Percentiles rank a stretch among this genome's conserved stretches.
Evolutionary conservation across 768 basidiomycete species (phyloP).

Genomic region (Rhizopogon vesiculosus): DNA sequence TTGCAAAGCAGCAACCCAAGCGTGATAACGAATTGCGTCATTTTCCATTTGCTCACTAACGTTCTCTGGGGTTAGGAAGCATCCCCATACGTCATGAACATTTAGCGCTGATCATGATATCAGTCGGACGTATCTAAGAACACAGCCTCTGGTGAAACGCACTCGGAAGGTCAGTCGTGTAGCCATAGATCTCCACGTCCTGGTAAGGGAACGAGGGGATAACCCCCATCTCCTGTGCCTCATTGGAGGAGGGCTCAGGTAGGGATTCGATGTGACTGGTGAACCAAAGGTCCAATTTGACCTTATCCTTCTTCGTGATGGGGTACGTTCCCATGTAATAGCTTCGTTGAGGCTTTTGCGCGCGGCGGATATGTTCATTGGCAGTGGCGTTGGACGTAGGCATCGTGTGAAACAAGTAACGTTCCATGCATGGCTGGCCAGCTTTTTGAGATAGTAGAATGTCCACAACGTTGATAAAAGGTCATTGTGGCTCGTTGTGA

Average conservation of each 20-base stretch:
- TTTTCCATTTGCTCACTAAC: conserved; percentile 19
- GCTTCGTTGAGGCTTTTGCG: neutral
- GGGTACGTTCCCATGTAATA: neutral
- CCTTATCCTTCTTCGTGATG: neutral
- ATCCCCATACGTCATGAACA: conserved; percentile 29
- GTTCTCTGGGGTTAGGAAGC: conserved; percentile 29
- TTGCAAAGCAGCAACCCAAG: conserved; percentile 28
- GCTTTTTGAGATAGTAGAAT: neutral
- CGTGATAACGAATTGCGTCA: conserved; percentile 27
- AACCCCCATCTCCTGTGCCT: conserved; percentile 21
- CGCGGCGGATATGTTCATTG: neutral
- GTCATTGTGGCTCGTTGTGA: neutral
- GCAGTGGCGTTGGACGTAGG: neutral
- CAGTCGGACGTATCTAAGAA: neutral
- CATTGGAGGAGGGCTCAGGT: conserved; percentile 9
- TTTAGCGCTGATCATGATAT: conserved; percentile 21
- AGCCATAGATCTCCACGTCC: conserved; percentile 25
- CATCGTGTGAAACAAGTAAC: neutral
- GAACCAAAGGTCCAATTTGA: neutral
- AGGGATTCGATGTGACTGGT: neutral
- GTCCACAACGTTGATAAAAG: neutral
- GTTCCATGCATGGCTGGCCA: neutral
- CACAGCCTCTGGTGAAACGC: conserved; percentile 12
- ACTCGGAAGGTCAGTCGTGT: conserved; percentile 43
- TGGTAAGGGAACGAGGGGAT: conserved; percentile 28